A percentile compares a stretch with the other conserved stretches of the same genome.
Conservation (phyloP, 495 filamentous ascomycete species). For the Terfezia claveryi region DNA sequence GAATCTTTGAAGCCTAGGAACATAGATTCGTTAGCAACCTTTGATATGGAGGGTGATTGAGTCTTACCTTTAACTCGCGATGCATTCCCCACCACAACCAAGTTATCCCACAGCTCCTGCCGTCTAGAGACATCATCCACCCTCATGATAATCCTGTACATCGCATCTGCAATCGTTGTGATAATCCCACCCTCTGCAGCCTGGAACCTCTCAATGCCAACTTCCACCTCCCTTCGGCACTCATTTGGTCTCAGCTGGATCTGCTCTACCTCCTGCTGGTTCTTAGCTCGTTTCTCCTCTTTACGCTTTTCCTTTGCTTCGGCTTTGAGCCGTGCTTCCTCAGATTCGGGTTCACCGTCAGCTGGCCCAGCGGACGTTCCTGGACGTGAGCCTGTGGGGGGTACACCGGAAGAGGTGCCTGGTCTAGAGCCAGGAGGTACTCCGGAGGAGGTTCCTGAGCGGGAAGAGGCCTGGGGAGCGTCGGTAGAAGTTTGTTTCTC, state of each 20-base stretch:
- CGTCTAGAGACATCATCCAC: conserved; percentile 62
- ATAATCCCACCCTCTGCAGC: conserved; percentile 52
- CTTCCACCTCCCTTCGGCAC: conserved; percentile 52
- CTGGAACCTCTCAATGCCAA: conserved; percentile 72
- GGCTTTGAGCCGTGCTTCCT: conserved; percentile 1
- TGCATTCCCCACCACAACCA: conserved; percentile 77
- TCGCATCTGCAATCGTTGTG: conserved; percentile 54
- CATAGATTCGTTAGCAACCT: neutral
- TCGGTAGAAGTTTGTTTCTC: neutral
- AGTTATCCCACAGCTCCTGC: conserved; percentile 66
- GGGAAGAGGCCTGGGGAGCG: neutral
- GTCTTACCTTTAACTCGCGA: conserved; percentile 49
- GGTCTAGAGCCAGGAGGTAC: neutral
- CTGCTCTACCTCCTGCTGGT: conserved; percentile 24
- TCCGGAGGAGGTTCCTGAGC: neutral
- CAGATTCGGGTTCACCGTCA: conserved; percentile 1
- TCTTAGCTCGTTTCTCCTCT: conserved; percentile 15
- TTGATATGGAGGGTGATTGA: neutral
- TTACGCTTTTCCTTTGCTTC: conserved; percentile 10
- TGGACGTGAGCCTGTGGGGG: conserved; percentile 4
- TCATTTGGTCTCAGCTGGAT: conserved; percentile 21
- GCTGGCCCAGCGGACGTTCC: conserved; percentile 3
- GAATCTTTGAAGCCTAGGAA: conserved; percentile 57
- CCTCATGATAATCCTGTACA: conserved; percentile 57
- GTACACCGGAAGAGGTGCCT: neutral